Percentiles rank a stretch among this genome's conserved stretches.
These are phyloP conservation scores for Cyberlindnera sargentensis DNA, from an alignment of 805 yeast genomes.

Conservation along the genomic window DNA sequence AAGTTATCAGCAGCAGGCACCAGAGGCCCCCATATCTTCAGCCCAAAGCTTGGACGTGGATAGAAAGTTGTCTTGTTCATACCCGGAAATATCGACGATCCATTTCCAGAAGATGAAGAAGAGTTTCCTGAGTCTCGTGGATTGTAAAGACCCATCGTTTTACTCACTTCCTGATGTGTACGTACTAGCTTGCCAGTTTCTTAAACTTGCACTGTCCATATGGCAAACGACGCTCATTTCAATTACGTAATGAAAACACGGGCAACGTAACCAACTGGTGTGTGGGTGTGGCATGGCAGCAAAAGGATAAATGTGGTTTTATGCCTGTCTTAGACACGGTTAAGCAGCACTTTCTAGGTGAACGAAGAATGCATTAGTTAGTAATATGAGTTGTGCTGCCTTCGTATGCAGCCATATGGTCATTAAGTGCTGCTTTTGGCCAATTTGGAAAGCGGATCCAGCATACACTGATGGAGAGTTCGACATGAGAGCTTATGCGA, in stretches of 20 bases:
- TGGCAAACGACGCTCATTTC: too few species aligned
- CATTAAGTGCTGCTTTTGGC: too few species aligned
- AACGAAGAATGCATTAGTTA: too few species aligned
- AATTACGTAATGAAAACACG: neutral
- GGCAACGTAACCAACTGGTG: neutral
- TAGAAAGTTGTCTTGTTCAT: constrained; percentile 12
- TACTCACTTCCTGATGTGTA: neutral
- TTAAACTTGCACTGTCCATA: too few species aligned
- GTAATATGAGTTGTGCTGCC: too few species aligned
- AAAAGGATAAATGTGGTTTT: neutral
- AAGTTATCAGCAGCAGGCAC: constrained; percentile 66
- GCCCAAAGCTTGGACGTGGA: constrained; percentile 51
- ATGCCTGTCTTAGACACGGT: too few species aligned
- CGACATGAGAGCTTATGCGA: too few species aligned
- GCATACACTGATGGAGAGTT: too few species aligned
- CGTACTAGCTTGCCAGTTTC: too few species aligned
- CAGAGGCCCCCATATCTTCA: constrained; percentile 61
- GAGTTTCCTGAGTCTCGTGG: constrained; percentile 2
- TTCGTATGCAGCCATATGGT: too few species aligned
- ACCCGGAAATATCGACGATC: neutral
- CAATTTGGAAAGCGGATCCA: too few species aligned
- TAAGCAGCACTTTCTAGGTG: too few species aligned
- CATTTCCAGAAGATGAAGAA: neutral
- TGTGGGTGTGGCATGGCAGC: neutral
- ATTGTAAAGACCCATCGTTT: constrained; percentile 3